Base-by-base conservation (phyloP, 305 asterid species). In the Ilex paraguariensis region DNA sequence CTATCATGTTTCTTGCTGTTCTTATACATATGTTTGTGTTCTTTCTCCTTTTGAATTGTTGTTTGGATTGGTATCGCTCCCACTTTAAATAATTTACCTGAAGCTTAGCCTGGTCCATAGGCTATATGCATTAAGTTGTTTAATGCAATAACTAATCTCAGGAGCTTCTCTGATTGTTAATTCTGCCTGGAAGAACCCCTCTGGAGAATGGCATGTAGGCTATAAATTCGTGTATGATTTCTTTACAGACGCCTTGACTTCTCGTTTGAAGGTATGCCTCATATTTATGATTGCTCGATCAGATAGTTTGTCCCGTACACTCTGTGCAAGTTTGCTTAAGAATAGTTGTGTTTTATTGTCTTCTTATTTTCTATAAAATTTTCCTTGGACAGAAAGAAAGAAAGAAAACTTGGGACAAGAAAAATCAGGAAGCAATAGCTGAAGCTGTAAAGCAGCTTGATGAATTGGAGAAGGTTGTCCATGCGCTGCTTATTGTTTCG, bases 181-280 rank as follows among this genome's bases (percentile, higher is more conserved):
- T 77, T 64, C 95, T 36, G 82, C 90, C 1, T 90, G 98, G 98
- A 84, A 85, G 64, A 92, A 92, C 76, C 96, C 97, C 63, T 76
- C 90, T 50, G 98, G 98, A 59, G 88, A 87, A 65, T 92, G 96
- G 98, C 97, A 72, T 72, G 92, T 93, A 54, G 97, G 99, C 57
- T 86, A 77, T 71, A 90, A 93, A 76, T 76, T 93, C 75, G 79
- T 93, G 39, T 90, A 84, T 66, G 99, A 87, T 81, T 91, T 93
- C 48, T 90, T 93, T 69, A 80, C 99, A 11, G 75, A 73, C 63
- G 82, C 86, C 51, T 84, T 93, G 57, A 84, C 86, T 10, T 81
- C 81, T 39, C 83, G 99, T 54, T 65, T 93, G 77, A 93, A 87
- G 99, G 99, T 93, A 68, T 64, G 64, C 60, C 57, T 52, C 54